Evolutionary conservation across 2,329 filamentous ascomycete species (phyloP).

Genomic region (Penicillium sp.): DNA sequence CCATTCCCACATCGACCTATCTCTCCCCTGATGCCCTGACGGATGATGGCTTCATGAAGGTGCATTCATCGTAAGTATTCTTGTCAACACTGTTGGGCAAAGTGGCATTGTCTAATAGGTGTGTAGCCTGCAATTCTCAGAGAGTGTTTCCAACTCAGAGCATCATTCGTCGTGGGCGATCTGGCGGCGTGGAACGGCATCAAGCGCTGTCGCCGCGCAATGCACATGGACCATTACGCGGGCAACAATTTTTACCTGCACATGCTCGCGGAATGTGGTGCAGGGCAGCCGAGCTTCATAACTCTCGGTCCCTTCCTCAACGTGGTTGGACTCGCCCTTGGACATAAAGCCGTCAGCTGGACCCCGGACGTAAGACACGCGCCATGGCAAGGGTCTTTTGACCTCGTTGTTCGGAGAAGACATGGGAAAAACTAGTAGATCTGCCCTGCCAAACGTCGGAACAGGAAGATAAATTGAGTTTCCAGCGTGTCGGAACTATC

Average conservation of each 20-base stretch:
- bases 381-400: slow-evolving; percentile 59
- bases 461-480: slow-evolving; percentile 1
- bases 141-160: too few species aligned
- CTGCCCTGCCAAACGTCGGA: neutral
- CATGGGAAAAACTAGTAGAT: slow-evolving; percentile 60
- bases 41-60: too few species aligned
- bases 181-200: slow-evolving; percentile 74
- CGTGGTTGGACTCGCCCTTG: slow-evolving; percentile 68
- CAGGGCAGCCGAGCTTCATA: slow-evolving; percentile 45
- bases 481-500: slow-evolving; percentile 54
- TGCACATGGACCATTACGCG: slow-evolving; percentile 65
- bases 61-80: too few species aligned
- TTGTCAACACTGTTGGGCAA: too few species aligned
- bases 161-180: too few species aligned
- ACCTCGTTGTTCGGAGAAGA: slow-evolving; percentile 63
- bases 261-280: slow-evolving; percentile 47
- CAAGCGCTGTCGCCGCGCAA: slow-evolving; percentile 71
- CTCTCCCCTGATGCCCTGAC: too few species aligned
- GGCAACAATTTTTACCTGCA: slow-evolving; percentile 64
- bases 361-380: slow-evolving; percentile 54
- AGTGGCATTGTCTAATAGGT: too few species aligned
- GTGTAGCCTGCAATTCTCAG: too few species aligned
- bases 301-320: slow-evolving; percentile 54
- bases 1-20: too few species aligned
- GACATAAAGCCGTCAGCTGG: slow-evolving; percentile 64